Evolutionary conservation across 1,284 basidiomycete species (phyloP), one percentile per base, ranked within the genome.

Genomic region (Heterobasidion occidentale): DNA sequence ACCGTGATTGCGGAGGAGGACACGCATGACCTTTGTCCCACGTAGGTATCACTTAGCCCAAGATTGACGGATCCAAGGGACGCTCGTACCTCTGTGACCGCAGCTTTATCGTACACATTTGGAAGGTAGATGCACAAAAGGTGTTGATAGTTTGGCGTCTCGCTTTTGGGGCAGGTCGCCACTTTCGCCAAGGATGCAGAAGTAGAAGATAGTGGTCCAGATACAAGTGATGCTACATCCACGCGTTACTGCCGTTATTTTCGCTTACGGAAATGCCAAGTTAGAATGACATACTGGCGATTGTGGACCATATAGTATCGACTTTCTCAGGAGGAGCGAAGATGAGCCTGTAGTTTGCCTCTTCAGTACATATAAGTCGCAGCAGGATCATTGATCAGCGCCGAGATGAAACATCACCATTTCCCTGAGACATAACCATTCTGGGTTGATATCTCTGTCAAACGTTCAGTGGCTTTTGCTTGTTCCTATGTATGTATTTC

Each of bases 81-180:
- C n/a, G 46, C 50, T 58, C 68, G 59, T 52, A 83, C 86, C 67
- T 80, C 74, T 7, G 73, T 77, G 2, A 84, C 81, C 36, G 71
- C 71, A 42, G 71, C 72, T 64, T 84, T 81, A 65, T 88, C 78
- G 64, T 84, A 87, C 12, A 86, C 79, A 65, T 89, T 71, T 7
- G 87, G 85, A 20, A 89, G 67, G 63, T 88, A 89, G n/a, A 89
- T 61, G 61, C 84, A 88, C 34, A 89, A 77, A 36, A 88, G 68
- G 64, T 88, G 85, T 58, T 80, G 81, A 58, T 79, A 68, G 50
- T 79, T 75, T 14, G 78, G 66, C 8, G 59, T 72, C 51, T 80
- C 77, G 53, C 71, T 68, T 53, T 71, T 67, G 0, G 82, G 78
- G 33, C 75, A 80, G 3, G 86, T 89, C 1, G 87, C 73, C 5